Evolutionary conservation across 148 eudicot genomes (phyloP).

Genomic region (Fagopyrum esculentum): DNA sequence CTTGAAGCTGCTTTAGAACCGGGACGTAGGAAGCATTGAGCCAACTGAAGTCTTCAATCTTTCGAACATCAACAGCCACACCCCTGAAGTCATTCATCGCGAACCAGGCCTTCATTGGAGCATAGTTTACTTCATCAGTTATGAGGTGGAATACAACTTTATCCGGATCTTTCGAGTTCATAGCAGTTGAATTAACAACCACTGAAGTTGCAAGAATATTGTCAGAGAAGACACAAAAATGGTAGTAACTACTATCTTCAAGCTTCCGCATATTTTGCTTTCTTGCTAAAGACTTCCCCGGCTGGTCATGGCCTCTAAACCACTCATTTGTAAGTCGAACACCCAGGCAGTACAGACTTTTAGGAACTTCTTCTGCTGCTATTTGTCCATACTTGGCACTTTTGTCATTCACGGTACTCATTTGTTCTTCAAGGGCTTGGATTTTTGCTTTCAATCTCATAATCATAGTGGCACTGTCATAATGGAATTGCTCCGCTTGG

Average conservation of each 20-base stretch:
- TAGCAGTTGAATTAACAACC: conserved; percentile 68
- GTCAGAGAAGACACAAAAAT: conserved; percentile 81
- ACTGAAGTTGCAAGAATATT: conserved; percentile 88
- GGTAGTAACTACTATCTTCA: conserved; percentile 45
- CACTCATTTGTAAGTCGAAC: conserved; percentile 66
- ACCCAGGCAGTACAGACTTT: conserved; percentile 80
- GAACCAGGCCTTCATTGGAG: conserved; percentile 89
- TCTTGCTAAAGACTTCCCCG: conserved; percentile 31
- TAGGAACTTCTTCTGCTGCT: conserved; percentile 91
- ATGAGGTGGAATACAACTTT: conserved; percentile 64
- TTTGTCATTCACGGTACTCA: conserved; percentile 57
- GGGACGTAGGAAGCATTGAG: conserved; percentile 85
- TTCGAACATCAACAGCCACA: conserved; percentile 67
- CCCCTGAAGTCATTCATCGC: conserved; percentile 60
- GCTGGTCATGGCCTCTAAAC: conserved; percentile 45
- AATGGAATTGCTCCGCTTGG: conserved; percentile 76
- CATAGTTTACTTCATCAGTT: conserved; percentile 81
- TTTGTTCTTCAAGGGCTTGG: conserved; percentile 77
- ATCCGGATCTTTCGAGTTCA: conserved; percentile 54
- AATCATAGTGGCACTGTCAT: conserved; percentile 81
- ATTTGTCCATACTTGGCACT: conserved; percentile 77
- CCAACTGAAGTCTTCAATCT: conserved; percentile 79
- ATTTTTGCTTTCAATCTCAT: conserved; percentile 82
- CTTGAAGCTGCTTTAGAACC: conserved; percentile 82
- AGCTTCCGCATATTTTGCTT: conserved; percentile 38